A percentile compares a stretch with the other conserved stretches of the same genome.
phyloP scores from a whole-genome alignment of 441 rosid genomes.

The Adansonia madagascariensis region DNA sequence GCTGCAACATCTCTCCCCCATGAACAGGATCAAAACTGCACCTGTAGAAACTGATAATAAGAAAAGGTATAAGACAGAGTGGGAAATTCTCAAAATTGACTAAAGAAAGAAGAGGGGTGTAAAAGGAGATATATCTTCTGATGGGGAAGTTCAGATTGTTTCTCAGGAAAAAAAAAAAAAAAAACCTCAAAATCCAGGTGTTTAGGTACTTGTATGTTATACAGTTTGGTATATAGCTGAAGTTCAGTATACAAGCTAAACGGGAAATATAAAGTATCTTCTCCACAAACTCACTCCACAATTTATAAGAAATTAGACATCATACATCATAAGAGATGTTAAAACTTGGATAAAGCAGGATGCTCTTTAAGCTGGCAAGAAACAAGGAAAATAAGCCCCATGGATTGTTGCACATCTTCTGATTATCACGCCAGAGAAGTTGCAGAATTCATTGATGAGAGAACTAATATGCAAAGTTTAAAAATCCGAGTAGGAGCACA shows the following conservation, averaged over 20 bases:
- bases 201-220: not conserved
- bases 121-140: not conserved
- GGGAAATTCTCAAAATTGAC: not conserved
- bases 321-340: not conserved
- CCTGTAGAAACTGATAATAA: conserved; percentile 69
- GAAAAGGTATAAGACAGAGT: not conserved
- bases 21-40: conserved; percentile 79
- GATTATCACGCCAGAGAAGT: not conserved
- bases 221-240: not conserved
- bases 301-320: not conserved
- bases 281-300: not conserved
- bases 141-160: not conserved
- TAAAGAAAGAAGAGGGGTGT: not conserved
- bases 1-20: conserved; percentile 88
- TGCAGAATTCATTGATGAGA: not conserved
- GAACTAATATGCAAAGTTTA: not conserved
- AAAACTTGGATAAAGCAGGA: not conserved
- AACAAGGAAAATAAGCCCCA: not conserved
- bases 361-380: not conserved
- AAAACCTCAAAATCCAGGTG: not conserved
- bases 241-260: conserved; percentile 3
- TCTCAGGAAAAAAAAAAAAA: not conserved
- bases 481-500: not conserved
- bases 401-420: not conserved
- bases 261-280: not conserved